These are phyloP conservation scores for Gossypium raimondii DNA, from an alignment of 345 rosid genomes.

Conservation along the genomic window DNA sequence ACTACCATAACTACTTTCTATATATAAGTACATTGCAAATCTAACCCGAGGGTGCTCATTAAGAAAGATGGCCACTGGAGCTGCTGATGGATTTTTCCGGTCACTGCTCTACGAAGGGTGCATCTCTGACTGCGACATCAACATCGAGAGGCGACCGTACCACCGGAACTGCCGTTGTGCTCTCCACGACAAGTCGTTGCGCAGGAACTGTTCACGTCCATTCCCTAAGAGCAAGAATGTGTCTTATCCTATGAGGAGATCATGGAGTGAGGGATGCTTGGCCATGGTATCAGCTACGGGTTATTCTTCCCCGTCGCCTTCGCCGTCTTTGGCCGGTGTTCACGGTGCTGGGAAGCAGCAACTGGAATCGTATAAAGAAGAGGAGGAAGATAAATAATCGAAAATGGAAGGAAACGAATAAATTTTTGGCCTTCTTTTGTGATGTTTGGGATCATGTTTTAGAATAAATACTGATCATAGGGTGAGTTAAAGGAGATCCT, in stretches of 20 bases:
- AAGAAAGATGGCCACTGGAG: conserved; percentile 40
- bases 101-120: conserved; percentile 50
- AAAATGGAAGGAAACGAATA: not conserved
- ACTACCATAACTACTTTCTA: conserved; percentile 9
- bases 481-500: not conserved
- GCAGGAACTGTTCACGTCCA: conserved; percentile 24
- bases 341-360: not conserved
- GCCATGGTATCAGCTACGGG: conserved; percentile 31
- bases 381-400: not conserved
- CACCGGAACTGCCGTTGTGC: conserved; percentile 65
- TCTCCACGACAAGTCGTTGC: conserved; percentile 32
- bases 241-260: conserved; percentile 49
- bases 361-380: not conserved
- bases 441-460: not conserved
- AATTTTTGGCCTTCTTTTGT: not conserved
- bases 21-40: not conserved
- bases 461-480: conserved; percentile 7
- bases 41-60: not conserved
- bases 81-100: conserved; percentile 54
- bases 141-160: conserved; percentile 57
- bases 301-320: conserved; percentile 41
- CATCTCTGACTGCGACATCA: conserved; percentile 40
- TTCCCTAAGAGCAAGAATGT: conserved; percentile 28
- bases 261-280: conserved; percentile 68
- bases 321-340: conserved; percentile 20